Conservation (phyloP, 805 yeast genomes). For the Candida yuanshanica region DNA sequence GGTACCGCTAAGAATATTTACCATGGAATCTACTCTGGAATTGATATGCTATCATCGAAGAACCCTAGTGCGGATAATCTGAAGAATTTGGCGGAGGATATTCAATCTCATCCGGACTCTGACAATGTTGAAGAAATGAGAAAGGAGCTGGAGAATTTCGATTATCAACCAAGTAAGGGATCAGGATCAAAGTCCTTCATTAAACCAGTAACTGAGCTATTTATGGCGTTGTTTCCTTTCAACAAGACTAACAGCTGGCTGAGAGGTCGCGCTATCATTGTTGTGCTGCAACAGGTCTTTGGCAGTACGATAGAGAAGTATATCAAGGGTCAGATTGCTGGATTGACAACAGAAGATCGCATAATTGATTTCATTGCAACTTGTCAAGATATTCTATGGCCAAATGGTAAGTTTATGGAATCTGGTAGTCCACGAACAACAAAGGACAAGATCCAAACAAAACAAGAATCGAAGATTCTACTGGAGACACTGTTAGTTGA, state of each 20-base stretch:
- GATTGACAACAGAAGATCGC: conserved; percentile 37
- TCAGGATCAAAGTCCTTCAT: conserved; percentile 47
- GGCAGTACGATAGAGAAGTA: conserved; percentile 82
- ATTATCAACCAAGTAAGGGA: conserved; percentile 8
- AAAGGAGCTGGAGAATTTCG: conserved; percentile 44
- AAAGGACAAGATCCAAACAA: conserved; percentile 46
- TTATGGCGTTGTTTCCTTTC: conserved; percentile 64
- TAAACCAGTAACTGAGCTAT: conserved; percentile 74
- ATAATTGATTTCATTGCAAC: conserved; percentile 34
- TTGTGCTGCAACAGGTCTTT: conserved; percentile 75
- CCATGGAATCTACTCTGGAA: conserved; percentile 15
- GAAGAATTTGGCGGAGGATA: not conserved
- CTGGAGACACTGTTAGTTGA: conserved; percentile 57
- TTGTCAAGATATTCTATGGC: conserved; percentile 39
- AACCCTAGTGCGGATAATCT: conserved; percentile 10
- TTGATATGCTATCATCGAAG: conserved; percentile 10
- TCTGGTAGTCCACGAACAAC: conserved; percentile 40
- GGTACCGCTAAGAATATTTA: conserved; percentile 18
- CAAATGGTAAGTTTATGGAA: conserved; percentile 46
- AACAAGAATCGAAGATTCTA: conserved; percentile 52
- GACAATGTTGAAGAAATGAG: conserved; percentile 43
- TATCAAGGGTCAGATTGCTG: conserved; percentile 34
- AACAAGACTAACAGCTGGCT: conserved; percentile 68
- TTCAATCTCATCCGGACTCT: not conserved
- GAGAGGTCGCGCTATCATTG: conserved; percentile 76